phyloP scores from a whole-genome alignment of 768 basidiomycete genomes.

The Amanita pseudoporphyria region DNA sequence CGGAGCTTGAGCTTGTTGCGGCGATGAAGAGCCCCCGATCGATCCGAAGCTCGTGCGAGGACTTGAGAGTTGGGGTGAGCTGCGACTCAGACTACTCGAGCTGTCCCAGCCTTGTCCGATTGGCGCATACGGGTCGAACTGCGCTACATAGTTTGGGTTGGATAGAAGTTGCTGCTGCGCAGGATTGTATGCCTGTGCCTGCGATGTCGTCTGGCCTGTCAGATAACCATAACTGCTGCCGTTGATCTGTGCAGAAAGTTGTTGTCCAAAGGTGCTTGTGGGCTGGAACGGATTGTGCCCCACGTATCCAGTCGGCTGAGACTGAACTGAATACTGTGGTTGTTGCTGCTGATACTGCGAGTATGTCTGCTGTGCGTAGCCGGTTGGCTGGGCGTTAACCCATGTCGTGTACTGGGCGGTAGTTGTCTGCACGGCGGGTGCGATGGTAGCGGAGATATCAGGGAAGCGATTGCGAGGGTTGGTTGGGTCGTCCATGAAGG shows the following conservation, averaged over 20 bases:
- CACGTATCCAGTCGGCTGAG: constrained; percentile 4
- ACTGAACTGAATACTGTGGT: constrained; percentile 3
- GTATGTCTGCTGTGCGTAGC: constrained; percentile 16
- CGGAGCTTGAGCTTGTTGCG: constrained; percentile 7
- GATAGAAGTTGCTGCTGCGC: constrained; percentile 39
- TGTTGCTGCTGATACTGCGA: constrained; percentile 27
- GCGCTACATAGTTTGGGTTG: constrained; percentile 36
- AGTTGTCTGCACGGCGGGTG: constrained; percentile 6
- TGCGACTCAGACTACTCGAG: constrained; percentile 13
- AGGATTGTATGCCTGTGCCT: constrained; percentile 26
- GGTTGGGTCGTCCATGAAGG: constrained; percentile 49
- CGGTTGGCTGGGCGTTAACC: constrained; percentile 14
- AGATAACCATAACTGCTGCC: constrained; percentile 33
- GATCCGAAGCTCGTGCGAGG: constrained; percentile 11
- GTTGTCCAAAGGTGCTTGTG: constrained; percentile 47
- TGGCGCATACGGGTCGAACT: constrained; percentile 44
- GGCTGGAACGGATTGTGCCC: constrained; percentile 30
- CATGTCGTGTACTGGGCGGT: constrained; percentile 30
- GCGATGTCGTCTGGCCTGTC: constrained; percentile 19
- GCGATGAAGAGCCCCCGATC: background rate
- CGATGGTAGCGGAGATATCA: constrained; percentile 35
- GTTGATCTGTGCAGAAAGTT: constrained; percentile 29
- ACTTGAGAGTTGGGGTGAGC: constrained; percentile 11
- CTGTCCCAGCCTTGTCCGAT: constrained; percentile 34
- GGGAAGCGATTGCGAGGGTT: constrained; percentile 51